Evolutionary conservation across 163 green algal genomes (phyloP).

Genomic region (Chlamydomonas reinhardtii): DNA sequence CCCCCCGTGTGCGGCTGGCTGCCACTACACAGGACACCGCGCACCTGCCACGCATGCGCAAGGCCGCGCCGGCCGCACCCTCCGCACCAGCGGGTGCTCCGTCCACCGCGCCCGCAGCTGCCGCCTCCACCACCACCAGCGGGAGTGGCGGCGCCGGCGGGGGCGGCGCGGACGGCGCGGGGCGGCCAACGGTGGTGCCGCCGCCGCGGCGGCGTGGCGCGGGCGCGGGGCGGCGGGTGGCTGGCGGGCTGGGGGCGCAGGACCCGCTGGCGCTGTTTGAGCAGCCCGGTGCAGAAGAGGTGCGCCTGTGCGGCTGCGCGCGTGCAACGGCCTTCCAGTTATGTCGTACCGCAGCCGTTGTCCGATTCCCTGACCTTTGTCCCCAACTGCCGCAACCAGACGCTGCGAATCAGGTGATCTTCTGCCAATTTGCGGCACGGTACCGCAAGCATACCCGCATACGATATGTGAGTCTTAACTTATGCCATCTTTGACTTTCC

Average conservation of each 20-base stretch:
- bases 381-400: too few species aligned
- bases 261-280: constrained; percentile 9
- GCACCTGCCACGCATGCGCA: neutral
- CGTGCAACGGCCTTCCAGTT: too few species aligned
- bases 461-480: too few species aligned
- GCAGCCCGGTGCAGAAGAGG: neutral
- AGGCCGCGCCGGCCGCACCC: neutral
- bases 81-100: neutral
- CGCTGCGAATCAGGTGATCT: too few species aligned
- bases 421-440: too few species aligned
- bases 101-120: neutral
- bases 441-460: too few species aligned
- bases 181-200: neutral
- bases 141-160: neutral
- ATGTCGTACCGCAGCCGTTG: too few species aligned
- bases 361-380: too few species aligned
- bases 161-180: neutral
- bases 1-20: too few species aligned
- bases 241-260: neutral
- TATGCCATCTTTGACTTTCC: too few species aligned
- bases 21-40: neutral
- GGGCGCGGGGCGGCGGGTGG: neutral
- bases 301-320: too few species aligned
- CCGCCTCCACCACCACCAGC: too few species aligned
- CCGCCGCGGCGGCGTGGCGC: constrained; percentile 6